Percentiles rank a stretch among this genome's conserved stretches.
Evolutionary conservation across 768 basidiomycete species (phyloP).

Genomic region (Agaricus bisporus): DNA sequence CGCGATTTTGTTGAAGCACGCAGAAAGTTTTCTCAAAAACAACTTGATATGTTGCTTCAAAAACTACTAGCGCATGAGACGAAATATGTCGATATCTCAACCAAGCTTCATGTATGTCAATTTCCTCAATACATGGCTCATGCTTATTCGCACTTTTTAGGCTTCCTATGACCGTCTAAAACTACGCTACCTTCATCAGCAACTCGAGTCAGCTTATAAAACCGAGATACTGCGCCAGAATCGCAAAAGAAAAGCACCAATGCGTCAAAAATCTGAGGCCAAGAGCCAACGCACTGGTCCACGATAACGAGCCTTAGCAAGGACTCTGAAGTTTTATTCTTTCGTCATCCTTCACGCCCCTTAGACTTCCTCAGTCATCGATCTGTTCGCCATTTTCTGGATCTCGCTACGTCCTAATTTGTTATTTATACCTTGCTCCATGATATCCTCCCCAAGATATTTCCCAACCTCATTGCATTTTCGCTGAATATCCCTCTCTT

Average conservation of each 20-base stretch:
- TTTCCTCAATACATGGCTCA: not conserved
- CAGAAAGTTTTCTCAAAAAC: constrained; percentile 21
- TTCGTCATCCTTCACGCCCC: not conserved
- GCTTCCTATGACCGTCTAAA: constrained; percentile 28
- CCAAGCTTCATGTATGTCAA: constrained; percentile 27
- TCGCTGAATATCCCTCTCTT: not conserved
- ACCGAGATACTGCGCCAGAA: constrained; percentile 19
- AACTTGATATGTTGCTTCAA: constrained; percentile 20
- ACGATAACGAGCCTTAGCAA: constrained; percentile 20
- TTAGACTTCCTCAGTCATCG: not conserved
- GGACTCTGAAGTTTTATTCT: not conserved
- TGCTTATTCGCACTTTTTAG: constrained; percentile 11
- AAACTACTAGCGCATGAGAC: constrained; percentile 34
- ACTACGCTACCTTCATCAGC: constrained; percentile 26
- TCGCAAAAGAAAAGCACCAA: constrained; percentile 23
- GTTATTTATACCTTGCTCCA: constrained; percentile 2
- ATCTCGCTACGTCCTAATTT: not conserved
- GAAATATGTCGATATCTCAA: constrained; percentile 30
- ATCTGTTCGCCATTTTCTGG: not conserved
- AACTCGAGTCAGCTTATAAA: constrained; percentile 16
- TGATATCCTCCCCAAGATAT: constrained; percentile 5
- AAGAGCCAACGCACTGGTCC: constrained; percentile 26
- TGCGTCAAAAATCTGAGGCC: constrained; percentile 27
- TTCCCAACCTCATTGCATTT: not conserved
- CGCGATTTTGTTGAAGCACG: constrained; percentile 20